phyloP scores from a whole-genome alignment of 306 rosid genomes.

The Lathyrus oleraceus region DNA sequence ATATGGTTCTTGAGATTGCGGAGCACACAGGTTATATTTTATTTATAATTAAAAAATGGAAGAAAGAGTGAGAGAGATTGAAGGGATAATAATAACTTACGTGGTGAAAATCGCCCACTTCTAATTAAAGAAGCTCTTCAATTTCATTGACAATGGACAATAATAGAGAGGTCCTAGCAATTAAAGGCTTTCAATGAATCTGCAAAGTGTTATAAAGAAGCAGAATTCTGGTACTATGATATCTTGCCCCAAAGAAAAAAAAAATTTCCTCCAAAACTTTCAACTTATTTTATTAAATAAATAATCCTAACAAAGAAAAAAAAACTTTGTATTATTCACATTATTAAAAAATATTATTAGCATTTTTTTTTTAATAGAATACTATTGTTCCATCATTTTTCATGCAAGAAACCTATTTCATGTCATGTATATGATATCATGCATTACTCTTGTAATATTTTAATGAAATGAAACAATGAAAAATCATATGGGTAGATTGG shows the following conservation, averaged over 20 bases:
- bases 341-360: too few species aligned
- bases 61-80: neutral
- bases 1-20: conserved; percentile 19
- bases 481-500: neutral
- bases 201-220: conserved; percentile 49
- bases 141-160: conserved; percentile 39
- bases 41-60: neutral
- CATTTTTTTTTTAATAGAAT: too few species aligned
- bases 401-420: conserved; percentile 52
- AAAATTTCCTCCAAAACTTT: conserved; percentile 49
- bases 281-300: neutral
- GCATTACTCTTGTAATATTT: conserved; percentile 1
- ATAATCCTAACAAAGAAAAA: neutral
- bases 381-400: conserved; percentile 23
- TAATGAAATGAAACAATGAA: neutral
- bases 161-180: conserved; percentile 68
- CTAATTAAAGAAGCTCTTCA: conserved; percentile 23
- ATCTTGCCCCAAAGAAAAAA: conserved; percentile 56
- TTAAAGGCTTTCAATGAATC: conserved; percentile 72
- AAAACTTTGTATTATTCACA: neutral
- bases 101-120: conserved; percentile 27
- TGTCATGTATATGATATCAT: conserved; percentile 39
- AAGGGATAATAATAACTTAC: conserved; percentile 2
- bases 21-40: neutral
- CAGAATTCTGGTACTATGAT: conserved; percentile 61